A percentile compares a stretch with the other conserved stretches of the same genome.
Conservation (phyloP, 2,329 filamentous ascomycete species). For the Colletotrichum neosansevieriae region DNA sequence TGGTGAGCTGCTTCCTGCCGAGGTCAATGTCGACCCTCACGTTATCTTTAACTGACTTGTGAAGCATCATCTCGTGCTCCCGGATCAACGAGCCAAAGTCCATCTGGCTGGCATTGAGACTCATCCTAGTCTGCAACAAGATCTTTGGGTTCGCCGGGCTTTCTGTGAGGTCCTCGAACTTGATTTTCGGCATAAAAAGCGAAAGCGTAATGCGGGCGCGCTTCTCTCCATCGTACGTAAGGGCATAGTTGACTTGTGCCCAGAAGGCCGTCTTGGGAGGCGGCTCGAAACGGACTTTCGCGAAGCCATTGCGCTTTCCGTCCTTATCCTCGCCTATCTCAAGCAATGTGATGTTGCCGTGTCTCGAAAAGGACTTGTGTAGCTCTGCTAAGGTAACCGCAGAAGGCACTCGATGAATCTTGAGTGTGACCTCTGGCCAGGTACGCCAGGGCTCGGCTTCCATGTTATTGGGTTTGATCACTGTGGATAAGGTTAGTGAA, state of each 20-base stretch:
- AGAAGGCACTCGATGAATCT: conserved; percentile 10
- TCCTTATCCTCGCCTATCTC: conserved; percentile 63
- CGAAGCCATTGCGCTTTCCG: conserved; percentile 55
- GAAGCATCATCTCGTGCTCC: conserved; percentile 68
- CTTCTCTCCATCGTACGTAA: conserved; percentile 40
- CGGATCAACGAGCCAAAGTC: conserved; percentile 72
- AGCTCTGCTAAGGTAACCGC: conserved; percentile 58
- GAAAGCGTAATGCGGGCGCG: conserved; percentile 7
- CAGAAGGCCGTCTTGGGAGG: conserved; percentile 67
- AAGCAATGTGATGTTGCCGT: conserved; percentile 68
- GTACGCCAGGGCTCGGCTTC: conserved; percentile 46
- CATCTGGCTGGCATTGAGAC: conserved; percentile 59
- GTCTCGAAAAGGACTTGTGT: conserved; percentile 62
- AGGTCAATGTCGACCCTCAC: conserved; percentile 56
- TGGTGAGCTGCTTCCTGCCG: conserved; percentile 51
- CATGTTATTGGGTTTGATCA: background rate
- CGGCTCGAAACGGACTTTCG: conserved; percentile 68
- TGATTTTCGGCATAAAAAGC: conserved; percentile 1
- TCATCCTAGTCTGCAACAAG: conserved; percentile 52
- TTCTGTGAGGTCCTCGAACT: conserved; percentile 37
- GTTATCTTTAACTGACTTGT: conserved; percentile 57
- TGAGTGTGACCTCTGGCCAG: conserved; percentile 49
- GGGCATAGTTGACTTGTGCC: conserved; percentile 49
- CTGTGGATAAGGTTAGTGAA: background rate
- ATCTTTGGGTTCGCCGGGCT: conserved; percentile 49